These are phyloP conservation scores for Cryphonectria parasitica DNA, from an alignment of 2,329 filamentous ascomycete species.

Conservation along the genomic window DNA sequence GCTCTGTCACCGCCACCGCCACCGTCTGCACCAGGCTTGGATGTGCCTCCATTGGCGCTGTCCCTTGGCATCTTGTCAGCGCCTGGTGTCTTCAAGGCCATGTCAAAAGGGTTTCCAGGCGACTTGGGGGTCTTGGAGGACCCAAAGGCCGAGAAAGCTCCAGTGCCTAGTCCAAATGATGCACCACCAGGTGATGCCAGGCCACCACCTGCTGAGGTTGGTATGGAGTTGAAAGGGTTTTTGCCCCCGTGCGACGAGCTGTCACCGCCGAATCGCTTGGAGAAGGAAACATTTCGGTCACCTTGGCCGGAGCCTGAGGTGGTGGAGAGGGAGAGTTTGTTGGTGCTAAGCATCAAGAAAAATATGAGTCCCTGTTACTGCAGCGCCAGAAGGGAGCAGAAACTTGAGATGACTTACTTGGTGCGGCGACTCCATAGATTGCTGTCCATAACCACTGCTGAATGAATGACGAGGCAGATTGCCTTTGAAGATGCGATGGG, in stretches of 20 bases:
- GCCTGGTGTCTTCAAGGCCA: conserved; percentile 65
- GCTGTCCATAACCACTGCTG: conserved; percentile 54
- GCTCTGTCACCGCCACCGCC: conserved; percentile 46
- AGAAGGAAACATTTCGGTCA: conserved; percentile 65
- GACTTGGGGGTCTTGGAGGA: conserved; percentile 87
- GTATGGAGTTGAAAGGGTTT: conserved; percentile 79
- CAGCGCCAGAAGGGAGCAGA: neutral
- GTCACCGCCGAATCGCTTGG: conserved; percentile 77
- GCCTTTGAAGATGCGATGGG: conserved; percentile 19
- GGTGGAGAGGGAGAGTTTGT: conserved; percentile 90
- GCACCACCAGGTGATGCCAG: conserved; percentile 76
- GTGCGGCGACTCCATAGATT: conserved; percentile 80
- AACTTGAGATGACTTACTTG: conserved; percentile 64
- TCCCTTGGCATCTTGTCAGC: conserved; percentile 65
- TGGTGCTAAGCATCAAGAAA: conserved; percentile 60
- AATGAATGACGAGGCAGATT: conserved; percentile 28
- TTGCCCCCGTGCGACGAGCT: conserved; percentile 73
- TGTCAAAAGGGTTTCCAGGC: conserved; percentile 78
- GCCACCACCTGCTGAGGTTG: conserved; percentile 66
- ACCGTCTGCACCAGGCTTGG: conserved; percentile 54
- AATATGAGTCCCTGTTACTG: conserved; percentile 27
- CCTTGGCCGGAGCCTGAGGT: conserved; percentile 63
- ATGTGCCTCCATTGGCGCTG: conserved; percentile 39
- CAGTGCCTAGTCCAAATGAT: conserved; percentile 90
- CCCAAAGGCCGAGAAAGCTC: conserved; percentile 95